phyloP scores from a whole-genome alignment of 192 early-diverging fungal species.

The Gonapodya prolifera region DNA sequence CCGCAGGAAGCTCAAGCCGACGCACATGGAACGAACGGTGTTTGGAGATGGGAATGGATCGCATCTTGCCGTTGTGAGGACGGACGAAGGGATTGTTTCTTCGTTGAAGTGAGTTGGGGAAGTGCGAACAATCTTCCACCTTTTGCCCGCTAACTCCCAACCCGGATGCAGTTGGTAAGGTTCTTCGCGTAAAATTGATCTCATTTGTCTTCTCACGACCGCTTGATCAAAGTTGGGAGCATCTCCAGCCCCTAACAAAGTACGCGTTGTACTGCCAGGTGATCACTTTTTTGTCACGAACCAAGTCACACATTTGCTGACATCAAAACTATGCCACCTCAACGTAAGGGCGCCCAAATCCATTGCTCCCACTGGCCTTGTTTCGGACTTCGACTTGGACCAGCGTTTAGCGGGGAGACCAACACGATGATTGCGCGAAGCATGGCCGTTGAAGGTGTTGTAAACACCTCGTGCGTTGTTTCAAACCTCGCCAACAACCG shows the following conservation, averaged over 20 bases:
- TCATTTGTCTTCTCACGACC: not conserved
- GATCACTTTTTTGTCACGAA: no score
- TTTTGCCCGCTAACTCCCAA: no score
- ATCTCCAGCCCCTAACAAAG: slow-evolving; percentile 2
- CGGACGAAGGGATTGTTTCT: not conserved
- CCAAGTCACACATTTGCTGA: no score
- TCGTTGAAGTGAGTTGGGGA: slow-evolving; percentile 1
- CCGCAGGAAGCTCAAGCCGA: slow-evolving; percentile 1
- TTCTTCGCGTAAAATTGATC: not conserved
- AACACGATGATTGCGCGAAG: not conserved
- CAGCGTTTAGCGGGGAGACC: not conserved
- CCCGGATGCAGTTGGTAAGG: no score
- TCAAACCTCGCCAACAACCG: not conserved
- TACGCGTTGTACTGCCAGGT: not conserved
- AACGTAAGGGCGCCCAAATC: not conserved
- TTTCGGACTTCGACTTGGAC: not conserved
- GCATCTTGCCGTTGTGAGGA: not conserved
- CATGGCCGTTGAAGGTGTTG: not conserved
- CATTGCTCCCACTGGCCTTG: not conserved
- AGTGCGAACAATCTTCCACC: no score
- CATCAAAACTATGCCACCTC: no score
- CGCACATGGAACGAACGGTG: slow-evolving; percentile 4
- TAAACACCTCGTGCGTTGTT: not conserved
- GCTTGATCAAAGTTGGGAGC: not conserved
- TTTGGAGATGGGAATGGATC: not conserved